Conservation (phyloP, 2,329 filamentous ascomycete species). For the Neofusicoccum sp. region DNA sequence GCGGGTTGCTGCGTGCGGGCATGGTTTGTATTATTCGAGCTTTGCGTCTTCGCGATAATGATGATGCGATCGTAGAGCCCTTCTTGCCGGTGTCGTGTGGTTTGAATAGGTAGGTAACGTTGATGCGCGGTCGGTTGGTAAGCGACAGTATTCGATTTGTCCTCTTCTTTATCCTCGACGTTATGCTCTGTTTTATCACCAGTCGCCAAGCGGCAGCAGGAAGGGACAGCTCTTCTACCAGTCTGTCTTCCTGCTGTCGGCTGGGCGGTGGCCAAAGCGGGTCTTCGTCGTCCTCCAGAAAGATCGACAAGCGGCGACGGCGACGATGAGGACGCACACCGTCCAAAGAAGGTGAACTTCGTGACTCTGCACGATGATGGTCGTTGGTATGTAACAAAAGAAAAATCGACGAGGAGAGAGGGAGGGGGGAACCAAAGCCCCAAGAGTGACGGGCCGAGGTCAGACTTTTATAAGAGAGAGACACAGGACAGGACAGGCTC, state of each 20-base stretch:
- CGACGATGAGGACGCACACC: background rate
- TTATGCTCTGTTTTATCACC: background rate
- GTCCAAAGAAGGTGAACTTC: background rate
- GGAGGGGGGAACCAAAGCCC: background rate
- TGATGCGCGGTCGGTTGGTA: background rate
- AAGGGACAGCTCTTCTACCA: background rate
- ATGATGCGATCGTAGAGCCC: too few relatives aligned
- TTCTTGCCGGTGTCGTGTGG: background rate
- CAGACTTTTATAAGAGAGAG: background rate
- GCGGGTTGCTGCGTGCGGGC: background rate
- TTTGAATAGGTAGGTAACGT: too few relatives aligned
- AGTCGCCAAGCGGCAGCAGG: background rate
- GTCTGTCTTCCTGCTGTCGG: background rate
- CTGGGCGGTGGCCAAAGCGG: background rate
- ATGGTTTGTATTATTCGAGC: background rate
- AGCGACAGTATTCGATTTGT: background rate
- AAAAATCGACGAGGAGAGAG: background rate
- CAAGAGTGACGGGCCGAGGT: background rate
- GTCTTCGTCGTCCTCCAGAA: background rate
- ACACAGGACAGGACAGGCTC: background rate
- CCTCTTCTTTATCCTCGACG: background rate
- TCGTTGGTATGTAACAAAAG: background rate
- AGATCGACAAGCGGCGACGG: background rate
- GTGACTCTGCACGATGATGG: background rate
- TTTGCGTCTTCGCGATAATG: background rate